These are phyloP conservation scores for Aquilaria yunnanensis DNA, from an alignment of 345 rosid species.

Conservation along the genomic window DNA sequence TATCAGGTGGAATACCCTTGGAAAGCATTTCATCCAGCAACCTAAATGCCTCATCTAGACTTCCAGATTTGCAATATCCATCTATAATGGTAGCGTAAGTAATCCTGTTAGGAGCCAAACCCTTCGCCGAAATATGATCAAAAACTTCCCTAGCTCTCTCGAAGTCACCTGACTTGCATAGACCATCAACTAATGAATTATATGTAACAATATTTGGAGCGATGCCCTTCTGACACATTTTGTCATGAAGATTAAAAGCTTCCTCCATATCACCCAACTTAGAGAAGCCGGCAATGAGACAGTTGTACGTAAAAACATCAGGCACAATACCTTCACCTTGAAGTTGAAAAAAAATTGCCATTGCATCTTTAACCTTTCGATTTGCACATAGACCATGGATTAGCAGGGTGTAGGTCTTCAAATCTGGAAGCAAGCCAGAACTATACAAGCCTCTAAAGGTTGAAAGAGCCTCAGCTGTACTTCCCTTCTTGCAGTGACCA, in stretches of 20 bases:
- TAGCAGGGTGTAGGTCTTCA: slow-evolving; percentile 44
- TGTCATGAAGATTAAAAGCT: slow-evolving; percentile 41
- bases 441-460: slow-evolving; percentile 47
- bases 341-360: slow-evolving; percentile 52
- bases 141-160: slow-evolving; percentile 51
- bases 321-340: slow-evolving; percentile 43
- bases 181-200: slow-evolving; percentile 59
- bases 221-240: slow-evolving; percentile 50
- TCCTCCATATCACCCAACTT: slow-evolving; percentile 40
- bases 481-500: slow-evolving; percentile 62
- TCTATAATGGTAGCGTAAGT: slow-evolving; percentile 67
- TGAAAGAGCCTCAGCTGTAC: slow-evolving; percentile 42
- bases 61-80: slow-evolving; percentile 69
- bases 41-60: slow-evolving; percentile 47
- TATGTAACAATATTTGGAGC: slow-evolving; percentile 55
- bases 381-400: slow-evolving; percentile 60
- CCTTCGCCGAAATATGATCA: slow-evolving; percentile 51
- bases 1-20: slow-evolving; percentile 54
- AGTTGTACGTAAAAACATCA: slow-evolving; percentile 55
- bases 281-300: slow-evolving; percentile 59
- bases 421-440: slow-evolving; percentile 43
- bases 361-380: slow-evolving; percentile 55
- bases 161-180: slow-evolving; percentile 50
- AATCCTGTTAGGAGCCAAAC: slow-evolving; percentile 40
- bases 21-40: slow-evolving; percentile 55